Percentiles rank a stretch among this genome's conserved stretches.
Evolutionary conservation across 2,329 filamentous ascomycete genomes (phyloP).

Genomic region (Nigrospora oryzae): DNA sequence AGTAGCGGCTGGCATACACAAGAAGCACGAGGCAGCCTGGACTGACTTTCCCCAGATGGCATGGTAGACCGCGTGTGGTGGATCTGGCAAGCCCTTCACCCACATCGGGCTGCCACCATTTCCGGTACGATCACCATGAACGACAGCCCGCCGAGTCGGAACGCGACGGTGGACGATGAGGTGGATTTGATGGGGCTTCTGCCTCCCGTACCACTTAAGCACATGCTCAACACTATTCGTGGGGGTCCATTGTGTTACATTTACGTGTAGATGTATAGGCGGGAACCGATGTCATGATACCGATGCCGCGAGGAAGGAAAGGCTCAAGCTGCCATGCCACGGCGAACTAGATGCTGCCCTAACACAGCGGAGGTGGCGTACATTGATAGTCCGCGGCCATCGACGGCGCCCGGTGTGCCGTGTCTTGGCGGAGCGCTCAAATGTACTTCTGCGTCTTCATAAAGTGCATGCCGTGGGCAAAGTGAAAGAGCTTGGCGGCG

Average conservation of each 20-base stretch:
- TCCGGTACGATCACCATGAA: conserved; percentile 16
- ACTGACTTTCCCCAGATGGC: conserved; percentile 2
- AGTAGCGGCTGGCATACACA: too few relatives aligned
- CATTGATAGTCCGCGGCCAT: too few relatives aligned
- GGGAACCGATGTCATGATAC: too few relatives aligned
- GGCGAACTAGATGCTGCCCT: too few relatives aligned
- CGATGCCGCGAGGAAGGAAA: too few relatives aligned
- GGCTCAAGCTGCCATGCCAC: too few relatives aligned
- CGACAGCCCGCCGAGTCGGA: conserved; percentile 15
- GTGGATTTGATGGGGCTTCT: conserved; percentile 10
- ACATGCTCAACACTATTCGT: conserved; percentile 9
- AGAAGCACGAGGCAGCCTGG: too few relatives aligned
- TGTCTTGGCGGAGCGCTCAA: background rate
- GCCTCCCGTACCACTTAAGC: conserved; percentile 1
- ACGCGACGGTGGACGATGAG: conserved; percentile 12
- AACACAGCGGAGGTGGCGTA: too few relatives aligned
- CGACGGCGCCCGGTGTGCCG: too few relatives aligned
- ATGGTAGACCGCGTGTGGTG: conserved; percentile 17
- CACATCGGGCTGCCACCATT: conserved; percentile 5
- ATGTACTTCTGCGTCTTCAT: conserved; percentile 24
- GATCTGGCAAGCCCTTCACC: conserved; percentile 15
- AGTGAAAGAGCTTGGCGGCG: conserved; percentile 50
- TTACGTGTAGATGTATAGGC: conserved; percentile 3
- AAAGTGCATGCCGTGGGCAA: conserved; percentile 48
- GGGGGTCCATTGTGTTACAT: conserved; percentile 12